These are phyloP conservation scores for Jaapia argillacea DNA, from an alignment of 768 basidiomycete genomes.

Conservation along the genomic window DNA sequence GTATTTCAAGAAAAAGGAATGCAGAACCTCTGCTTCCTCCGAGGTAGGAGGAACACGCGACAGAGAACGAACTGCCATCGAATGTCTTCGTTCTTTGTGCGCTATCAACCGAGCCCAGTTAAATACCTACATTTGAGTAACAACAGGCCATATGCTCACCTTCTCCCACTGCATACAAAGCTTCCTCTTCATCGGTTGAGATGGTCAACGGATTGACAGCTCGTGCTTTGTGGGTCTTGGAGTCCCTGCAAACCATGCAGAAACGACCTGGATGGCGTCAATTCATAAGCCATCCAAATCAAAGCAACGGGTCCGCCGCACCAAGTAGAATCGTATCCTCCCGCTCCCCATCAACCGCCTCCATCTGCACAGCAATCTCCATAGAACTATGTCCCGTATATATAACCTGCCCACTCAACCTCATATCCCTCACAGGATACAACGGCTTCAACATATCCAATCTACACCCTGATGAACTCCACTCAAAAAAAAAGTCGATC, in stretches of 20 bases:
- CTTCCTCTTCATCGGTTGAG: slow-evolving; percentile 50
- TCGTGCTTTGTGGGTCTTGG: slow-evolving; percentile 50
- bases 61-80: slow-evolving; percentile 46
- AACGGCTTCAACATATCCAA: slow-evolving; percentile 59
- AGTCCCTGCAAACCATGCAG: slow-evolving; percentile 80
- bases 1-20: slow-evolving; percentile 56
- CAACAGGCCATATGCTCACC: slow-evolving; percentile 27
- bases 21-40: slow-evolving; percentile 56
- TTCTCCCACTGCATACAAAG: slow-evolving; percentile 57
- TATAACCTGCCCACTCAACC: slow-evolving; percentile 74
- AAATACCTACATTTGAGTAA: not conserved
- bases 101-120: slow-evolving; percentile 23
- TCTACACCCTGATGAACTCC: slow-evolving; percentile 25
- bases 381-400: slow-evolving; percentile 70
- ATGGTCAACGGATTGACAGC: slow-evolving; percentile 55
- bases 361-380: slow-evolving; percentile 85
- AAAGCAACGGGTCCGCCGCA: slow-evolving; percentile 15
- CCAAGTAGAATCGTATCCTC: slow-evolving; percentile 63
- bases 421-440: slow-evolving; percentile 52
- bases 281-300: not conserved
- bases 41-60: slow-evolving; percentile 67
- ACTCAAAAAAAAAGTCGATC: not conserved
- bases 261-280: slow-evolving; percentile 67
- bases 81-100: slow-evolving; percentile 48
- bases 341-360: slow-evolving; percentile 38